Conservation (phyloP, 345 rosid genomes). For the Clausena lansium region DNA sequence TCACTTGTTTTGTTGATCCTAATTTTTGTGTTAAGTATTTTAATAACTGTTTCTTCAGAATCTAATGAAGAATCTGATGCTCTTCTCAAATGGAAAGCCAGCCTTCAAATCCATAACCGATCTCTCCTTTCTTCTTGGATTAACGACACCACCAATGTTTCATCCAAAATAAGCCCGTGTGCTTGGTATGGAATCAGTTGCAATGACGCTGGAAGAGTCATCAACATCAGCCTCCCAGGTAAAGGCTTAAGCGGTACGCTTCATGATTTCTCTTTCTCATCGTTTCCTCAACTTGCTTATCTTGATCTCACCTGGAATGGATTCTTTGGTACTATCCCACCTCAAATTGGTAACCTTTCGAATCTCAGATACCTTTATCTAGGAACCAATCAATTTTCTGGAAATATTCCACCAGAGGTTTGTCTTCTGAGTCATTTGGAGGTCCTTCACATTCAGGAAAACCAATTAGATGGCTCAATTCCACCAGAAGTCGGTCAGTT, state of each 20-base stretch:
- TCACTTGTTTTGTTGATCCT: not conserved
- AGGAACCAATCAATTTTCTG: not conserved
- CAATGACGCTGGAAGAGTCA: not conserved
- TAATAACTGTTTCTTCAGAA: not conserved
- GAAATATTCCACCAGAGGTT: slow-evolving; percentile 23
- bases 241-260: not conserved
- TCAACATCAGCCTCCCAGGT: not conserved
- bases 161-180: not conserved
- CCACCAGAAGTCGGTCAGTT: slow-evolving; percentile 9
- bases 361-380: not conserved
- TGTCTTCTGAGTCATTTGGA: slow-evolving; percentile 15
- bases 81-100: slow-evolving; percentile 27
- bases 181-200: not conserved
- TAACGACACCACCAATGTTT: no score
- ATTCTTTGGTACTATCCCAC: slow-evolving; percentile 1
- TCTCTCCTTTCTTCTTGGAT: slow-evolving; percentile 9
- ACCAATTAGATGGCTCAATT: slow-evolving; percentile 22
- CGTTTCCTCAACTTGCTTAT: not conserved
- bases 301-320: not conserved
- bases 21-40: not conserved
- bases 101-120: slow-evolving; percentile 15
- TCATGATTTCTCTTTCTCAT: not conserved
- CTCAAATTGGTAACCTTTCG: not conserved
- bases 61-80: slow-evolving; percentile 12
- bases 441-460: not conserved